Percentiles rank a stretch among this genome's conserved stretches.
Conservation (phyloP, 345 rosid species). For the Sonneratia alba region DNA sequence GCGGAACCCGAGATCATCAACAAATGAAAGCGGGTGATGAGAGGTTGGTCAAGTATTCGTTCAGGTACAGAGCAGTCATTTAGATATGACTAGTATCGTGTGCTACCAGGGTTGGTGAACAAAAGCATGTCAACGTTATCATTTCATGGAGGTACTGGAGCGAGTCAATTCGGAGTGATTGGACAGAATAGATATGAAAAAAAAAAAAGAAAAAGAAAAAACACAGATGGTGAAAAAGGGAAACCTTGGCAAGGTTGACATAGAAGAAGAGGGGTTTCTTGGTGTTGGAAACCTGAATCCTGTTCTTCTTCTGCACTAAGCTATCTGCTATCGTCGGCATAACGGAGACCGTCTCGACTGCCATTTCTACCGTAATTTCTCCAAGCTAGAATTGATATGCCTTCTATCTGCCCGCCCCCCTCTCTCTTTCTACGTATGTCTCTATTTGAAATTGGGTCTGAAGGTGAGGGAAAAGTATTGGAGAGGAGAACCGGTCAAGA, state of each 20-base stretch:
- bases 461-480: background rate
- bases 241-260: constrained; percentile 21
- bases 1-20: background rate
- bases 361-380: background rate
- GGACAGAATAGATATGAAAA: background rate
- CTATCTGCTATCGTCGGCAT: background rate
- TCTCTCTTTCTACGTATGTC: too few species aligned
- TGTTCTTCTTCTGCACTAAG: constrained; percentile 14
- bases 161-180: too few species aligned
- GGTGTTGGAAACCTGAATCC: constrained; percentile 22
- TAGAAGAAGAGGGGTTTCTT: constrained; percentile 22
- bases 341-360: background rate
- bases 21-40: too few species aligned
- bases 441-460: too few species aligned
- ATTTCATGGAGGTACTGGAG: too few species aligned
- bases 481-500: background rate
- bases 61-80: background rate
- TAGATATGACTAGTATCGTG: background rate
- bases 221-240: background rate
- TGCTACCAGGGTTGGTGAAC: background rate
- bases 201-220: background rate
- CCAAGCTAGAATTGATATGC: too few species aligned
- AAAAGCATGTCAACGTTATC: background rate
- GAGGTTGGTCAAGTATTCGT: too few species aligned
- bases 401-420: too few species aligned